phyloP scores from a whole-genome alignment of 148 eudicot genomes.

The Polygonum aviculare region DNA sequence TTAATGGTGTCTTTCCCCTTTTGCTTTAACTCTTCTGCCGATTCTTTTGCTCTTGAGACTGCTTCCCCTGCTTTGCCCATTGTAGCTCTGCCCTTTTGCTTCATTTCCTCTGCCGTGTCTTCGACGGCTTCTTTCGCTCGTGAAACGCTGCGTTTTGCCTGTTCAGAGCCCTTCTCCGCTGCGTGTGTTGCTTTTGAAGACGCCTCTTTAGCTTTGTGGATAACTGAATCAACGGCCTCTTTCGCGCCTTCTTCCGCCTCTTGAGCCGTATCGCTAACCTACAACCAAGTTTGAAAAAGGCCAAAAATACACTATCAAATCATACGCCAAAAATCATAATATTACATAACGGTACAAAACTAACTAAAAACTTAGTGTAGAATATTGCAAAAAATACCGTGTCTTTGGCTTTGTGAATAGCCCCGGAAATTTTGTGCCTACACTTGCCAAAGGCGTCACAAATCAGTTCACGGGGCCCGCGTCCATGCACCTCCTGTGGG shows the following conservation, averaged over 20 bases:
- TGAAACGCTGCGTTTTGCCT: conserved; percentile 4
- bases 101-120: neutral
- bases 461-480: conserved; percentile 29
- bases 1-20: conserved; percentile 3
- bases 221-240: neutral
- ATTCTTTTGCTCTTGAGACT: neutral
- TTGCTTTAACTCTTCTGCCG: neutral
- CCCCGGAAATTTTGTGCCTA: conserved; percentile 27
- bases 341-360: neutral
- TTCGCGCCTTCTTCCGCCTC: conserved; percentile 11
- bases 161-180: conserved; percentile 7
- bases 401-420: conserved; percentile 26
- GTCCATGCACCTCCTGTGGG: conserved; percentile 16
- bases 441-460: conserved; percentile 51
- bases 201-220: neutral
- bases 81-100: neutral
- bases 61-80: neutral
- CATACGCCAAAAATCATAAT: no score
- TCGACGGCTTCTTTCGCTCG: neutral
- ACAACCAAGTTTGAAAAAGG: neutral
- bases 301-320: neutral
- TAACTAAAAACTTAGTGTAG: neutral
- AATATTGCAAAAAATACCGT: neutral
- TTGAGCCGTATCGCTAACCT: conserved; percentile 7
- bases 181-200: conserved; percentile 15